A percentile compares a stretch with the other conserved stretches of the same genome.
phyloP scores from a whole-genome alignment of 2,329 filamentous ascomycete genomes.

The Cercospora citrullina region DNA sequence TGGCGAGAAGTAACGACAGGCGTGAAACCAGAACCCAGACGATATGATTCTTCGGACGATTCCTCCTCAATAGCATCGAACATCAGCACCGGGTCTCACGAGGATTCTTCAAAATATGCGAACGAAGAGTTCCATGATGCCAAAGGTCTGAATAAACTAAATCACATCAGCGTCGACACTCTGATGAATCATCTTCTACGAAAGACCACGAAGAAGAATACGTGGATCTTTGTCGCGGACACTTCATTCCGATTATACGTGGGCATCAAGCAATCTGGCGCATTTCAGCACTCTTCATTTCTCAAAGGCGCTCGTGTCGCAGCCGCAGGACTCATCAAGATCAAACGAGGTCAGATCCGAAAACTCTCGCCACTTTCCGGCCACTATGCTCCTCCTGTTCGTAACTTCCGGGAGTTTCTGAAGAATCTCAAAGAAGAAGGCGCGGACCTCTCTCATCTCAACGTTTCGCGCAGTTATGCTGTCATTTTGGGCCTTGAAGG shows the following conservation, averaged over 20 bases:
- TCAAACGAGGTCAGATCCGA: slow-evolving; percentile 75
- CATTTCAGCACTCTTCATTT: slow-evolving; percentile 90
- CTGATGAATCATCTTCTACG: slow-evolving; percentile 77
- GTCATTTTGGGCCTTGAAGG: slow-evolving; percentile 80
- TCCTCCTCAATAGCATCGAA: slow-evolving; percentile 37
- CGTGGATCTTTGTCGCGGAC: slow-evolving; percentile 92
- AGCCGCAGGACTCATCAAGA: slow-evolving; percentile 80
- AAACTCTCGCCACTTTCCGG: slow-evolving; percentile 69
- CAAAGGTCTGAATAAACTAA: slow-evolving; percentile 61
- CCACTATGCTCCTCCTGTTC: slow-evolving; percentile 80
- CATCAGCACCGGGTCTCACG: slow-evolving; percentile 56
- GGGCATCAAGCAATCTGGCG: slow-evolving; percentile 83
- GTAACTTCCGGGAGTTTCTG: slow-evolving; percentile 81
- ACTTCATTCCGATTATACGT: slow-evolving; percentile 83
- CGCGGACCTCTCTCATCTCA: slow-evolving; percentile 76
- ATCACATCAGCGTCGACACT: slow-evolving; percentile 68
- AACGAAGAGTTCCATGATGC: slow-evolving; percentile 63
- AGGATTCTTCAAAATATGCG: slow-evolving; percentile 64
- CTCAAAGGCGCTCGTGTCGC: slow-evolving; percentile 78
- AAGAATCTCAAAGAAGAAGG: slow-evolving; percentile 69
- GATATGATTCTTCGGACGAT: slow-evolving; percentile 21
- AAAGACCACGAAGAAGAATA: slow-evolving; percentile 79
- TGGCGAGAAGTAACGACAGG: slow-evolving; percentile 43
- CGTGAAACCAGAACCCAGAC: slow-evolving; percentile 28
- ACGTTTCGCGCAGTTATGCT: slow-evolving; percentile 78